phyloP scores from a whole-genome alignment of 768 basidiomycete species.

The Amanita phalloides region DNA sequence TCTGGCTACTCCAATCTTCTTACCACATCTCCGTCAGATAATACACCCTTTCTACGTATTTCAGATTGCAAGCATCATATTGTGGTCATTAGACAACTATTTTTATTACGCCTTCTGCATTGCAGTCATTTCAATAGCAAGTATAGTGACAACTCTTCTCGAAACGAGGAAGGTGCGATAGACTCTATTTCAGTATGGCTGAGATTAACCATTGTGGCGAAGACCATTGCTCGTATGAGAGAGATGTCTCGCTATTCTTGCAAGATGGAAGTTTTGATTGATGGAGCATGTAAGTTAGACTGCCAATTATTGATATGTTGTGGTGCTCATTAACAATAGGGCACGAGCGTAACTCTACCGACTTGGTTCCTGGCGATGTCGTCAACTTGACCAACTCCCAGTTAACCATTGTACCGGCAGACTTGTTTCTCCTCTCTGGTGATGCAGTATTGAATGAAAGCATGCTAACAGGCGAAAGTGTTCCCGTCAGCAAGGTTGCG shows the following conservation, averaged over 20 bases:
- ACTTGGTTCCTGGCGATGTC: slow-evolving; percentile 87
- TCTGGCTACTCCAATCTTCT: slow-evolving; percentile 2
- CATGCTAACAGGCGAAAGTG: slow-evolving; percentile 98
- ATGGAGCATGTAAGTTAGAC: slow-evolving; percentile 55
- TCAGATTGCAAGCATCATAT: slow-evolving; percentile 87
- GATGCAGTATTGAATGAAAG: slow-evolving; percentile 98
- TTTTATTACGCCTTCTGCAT: slow-evolving; percentile 98
- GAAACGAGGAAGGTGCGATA: slow-evolving; percentile 77
- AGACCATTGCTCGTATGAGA: slow-evolving; percentile 86
- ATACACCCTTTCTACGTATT: slow-evolving; percentile 99
- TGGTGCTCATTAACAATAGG: slow-evolving; percentile 30
- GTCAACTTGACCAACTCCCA: slow-evolving; percentile 77
- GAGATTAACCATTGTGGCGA: slow-evolving; percentile 15
- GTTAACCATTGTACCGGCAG: slow-evolving; percentile 73
- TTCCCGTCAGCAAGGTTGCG: slow-evolving; percentile 88
- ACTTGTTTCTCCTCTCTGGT: slow-evolving; percentile 86
- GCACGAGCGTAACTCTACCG: slow-evolving; percentile 59
- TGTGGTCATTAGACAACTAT: slow-evolving; percentile 95
- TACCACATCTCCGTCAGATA: slow-evolving; percentile 30
- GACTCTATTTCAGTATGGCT: not conserved
- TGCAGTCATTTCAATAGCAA: slow-evolving; percentile 77
- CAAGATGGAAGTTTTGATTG: slow-evolving; percentile 54
- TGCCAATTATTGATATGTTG: not conserved
- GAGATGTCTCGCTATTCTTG: slow-evolving; percentile 93
- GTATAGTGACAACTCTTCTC: slow-evolving; percentile 75